Evolutionary conservation across 2,329 filamentous ascomycete genomes (phyloP), one percentile per base, ranked within the genome.

Genomic region (Diaporthe sp.): DNA sequence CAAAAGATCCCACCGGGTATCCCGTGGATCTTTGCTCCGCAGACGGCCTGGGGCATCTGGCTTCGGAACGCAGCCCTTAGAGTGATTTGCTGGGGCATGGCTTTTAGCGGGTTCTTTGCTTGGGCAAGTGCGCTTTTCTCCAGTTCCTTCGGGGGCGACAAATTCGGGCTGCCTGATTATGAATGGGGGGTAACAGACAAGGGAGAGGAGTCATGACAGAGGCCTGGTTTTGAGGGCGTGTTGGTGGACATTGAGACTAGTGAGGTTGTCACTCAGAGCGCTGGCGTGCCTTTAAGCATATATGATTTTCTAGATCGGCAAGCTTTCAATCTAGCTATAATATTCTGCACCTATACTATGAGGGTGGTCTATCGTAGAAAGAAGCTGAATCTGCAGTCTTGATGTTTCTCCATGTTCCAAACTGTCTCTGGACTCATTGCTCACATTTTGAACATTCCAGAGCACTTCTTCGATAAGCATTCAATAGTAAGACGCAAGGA

Each of bases 31-130:
- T 49, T 88, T 31, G 85, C 83, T 10, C 87, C 87, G n/a, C 85
- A 87, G 79, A 86, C 85, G 10, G 80, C 79, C 9, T 87, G 84
- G 84, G 86, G 84, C 0, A 80, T 88, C 25, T 85, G 85, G 84
- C 2, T 88, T 34, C 81, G 87, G 37, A 88, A 89, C 65, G 75
- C 74, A 1, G 75, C 86, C 0, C 85, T 89, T 70, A 79, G 81
- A 5, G 79, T 88, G 8, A 75, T 88, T 19, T 79, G 81, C 42
- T 85, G 84, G 84, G 82, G 78, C 1, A 79, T 81, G 3, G 75
- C 51, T 42, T 73, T 75, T 6, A 73, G 61, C 55, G 25, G 61
- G 4, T 0, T 86, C 34, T 77, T 81, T 59, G 80, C 79, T 22
- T 82, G 82, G 57, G 77, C 77, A 1, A 75, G 82, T 69, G 84